A percentile compares a stretch with the other conserved stretches of the same genome.
phyloP scores from a whole-genome alignment of 805 yeast species.

The Candida insectorum region DNA sequence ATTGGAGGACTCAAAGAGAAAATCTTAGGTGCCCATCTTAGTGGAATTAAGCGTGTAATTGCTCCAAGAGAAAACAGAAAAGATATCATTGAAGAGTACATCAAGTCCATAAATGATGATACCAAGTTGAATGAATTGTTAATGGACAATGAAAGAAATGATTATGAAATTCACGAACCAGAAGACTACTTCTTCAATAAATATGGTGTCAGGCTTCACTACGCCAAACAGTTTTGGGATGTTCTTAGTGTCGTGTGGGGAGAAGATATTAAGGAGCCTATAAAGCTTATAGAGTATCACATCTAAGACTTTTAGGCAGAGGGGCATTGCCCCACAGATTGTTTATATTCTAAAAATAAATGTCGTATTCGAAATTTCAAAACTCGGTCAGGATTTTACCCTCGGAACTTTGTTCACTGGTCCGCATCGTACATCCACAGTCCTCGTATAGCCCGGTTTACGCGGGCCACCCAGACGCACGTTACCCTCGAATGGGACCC shows the following conservation, averaged over 20 bases:
- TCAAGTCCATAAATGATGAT: slow-evolving; percentile 31
- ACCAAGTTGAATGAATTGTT: slow-evolving; percentile 32
- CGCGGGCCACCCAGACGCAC: too few relatives aligned
- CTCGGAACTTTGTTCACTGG: too few relatives aligned
- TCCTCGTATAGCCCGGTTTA: too few relatives aligned
- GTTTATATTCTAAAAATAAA: too few relatives aligned
- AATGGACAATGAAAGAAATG: slow-evolving; percentile 27
- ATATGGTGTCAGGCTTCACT: slow-evolving; percentile 56
- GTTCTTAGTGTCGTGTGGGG: slow-evolving; percentile 73
- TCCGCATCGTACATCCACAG: too few relatives aligned
- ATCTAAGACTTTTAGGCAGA: too few relatives aligned
- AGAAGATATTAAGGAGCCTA: slow-evolving; percentile 32
- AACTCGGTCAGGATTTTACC: too few relatives aligned
- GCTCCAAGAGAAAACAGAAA: slow-evolving; percentile 69
- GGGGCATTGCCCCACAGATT: too few relatives aligned
- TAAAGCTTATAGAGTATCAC: slow-evolving; percentile 30
- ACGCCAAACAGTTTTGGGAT: slow-evolving; percentile 77
- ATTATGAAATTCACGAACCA: slow-evolving; percentile 42
- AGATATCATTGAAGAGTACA: slow-evolving; percentile 62
- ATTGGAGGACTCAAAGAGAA: slow-evolving; percentile 83
- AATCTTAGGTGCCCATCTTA: slow-evolving; percentile 73
- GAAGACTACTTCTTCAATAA: slow-evolving; percentile 50
- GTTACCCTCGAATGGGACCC: too few relatives aligned
- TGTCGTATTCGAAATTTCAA: too few relatives aligned
- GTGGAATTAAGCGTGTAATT: slow-evolving; percentile 52